These are phyloP conservation scores for Cladophialophora bantiana DNA, from an alignment of 2,329 filamentous ascomycete species.

Conservation along the genomic window DNA sequence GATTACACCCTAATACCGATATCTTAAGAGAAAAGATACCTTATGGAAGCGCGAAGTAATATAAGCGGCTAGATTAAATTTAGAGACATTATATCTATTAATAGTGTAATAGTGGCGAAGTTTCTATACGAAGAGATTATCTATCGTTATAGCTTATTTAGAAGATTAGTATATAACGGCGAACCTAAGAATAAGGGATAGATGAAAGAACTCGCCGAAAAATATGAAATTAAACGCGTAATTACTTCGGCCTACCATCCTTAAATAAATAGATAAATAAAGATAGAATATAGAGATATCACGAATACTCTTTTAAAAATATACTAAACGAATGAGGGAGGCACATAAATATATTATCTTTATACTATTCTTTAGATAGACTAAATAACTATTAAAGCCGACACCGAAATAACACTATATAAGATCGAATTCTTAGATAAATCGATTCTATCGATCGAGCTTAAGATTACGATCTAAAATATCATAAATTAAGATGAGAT, in stretches of 20 bases:
- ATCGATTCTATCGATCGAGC: slow-evolving; percentile 5
- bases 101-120: no score
- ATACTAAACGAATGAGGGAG: neutral
- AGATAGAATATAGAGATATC: neutral
- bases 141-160: neutral
- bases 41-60: no score
- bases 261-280: neutral
- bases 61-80: no score
- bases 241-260: neutral
- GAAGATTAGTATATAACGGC: neutral
- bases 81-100: no score
- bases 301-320: slow-evolving; percentile 7
- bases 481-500: slow-evolving; percentile 6
- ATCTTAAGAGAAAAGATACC: no score
- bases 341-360: slow-evolving; percentile 1
- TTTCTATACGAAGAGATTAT: neutral
- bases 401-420: neutral
- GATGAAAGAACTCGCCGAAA: neutral
- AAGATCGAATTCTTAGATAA: slow-evolving; percentile 5
- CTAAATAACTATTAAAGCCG: neutral
- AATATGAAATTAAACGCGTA: neutral
- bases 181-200: slow-evolving; percentile 1
- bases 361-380: neutral
- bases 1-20: no score
- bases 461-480: slow-evolving; percentile 1